Evolutionary conservation across 148 eudicot genomes (phyloP).

Genomic region (Dysphania ambrosioides): DNA sequence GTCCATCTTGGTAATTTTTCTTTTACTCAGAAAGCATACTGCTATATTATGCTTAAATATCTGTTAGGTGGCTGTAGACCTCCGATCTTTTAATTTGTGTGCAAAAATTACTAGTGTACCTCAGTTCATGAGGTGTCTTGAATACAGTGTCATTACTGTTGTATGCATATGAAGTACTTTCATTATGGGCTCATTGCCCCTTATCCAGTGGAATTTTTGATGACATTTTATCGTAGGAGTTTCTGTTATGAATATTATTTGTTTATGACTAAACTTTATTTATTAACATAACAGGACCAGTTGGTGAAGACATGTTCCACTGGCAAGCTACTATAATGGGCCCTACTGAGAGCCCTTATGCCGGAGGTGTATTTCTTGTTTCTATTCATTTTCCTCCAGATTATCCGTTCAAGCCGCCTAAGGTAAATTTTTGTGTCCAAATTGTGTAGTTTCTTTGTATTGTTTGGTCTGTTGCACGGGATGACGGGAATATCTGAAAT

Average conservation of each 20-base stretch:
- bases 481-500: not conserved
- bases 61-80: not conserved
- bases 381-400: constrained; percentile 35
- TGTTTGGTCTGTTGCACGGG: not conserved
- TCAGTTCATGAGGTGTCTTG: not conserved
- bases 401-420: constrained; percentile 38
- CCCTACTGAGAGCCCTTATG: constrained; percentile 34
- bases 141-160: not conserved
- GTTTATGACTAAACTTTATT: not conserved
- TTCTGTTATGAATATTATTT: too few species aligned
- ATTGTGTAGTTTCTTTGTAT: not conserved
- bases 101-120: not conserved
- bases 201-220: not conserved
- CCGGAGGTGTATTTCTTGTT: constrained; percentile 36
- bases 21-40: too few species aligned
- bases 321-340: constrained; percentile 44
- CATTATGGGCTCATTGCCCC: not conserved
- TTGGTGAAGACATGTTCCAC: constrained; percentile 37
- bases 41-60: not conserved
- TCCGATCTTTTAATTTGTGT: not conserved
- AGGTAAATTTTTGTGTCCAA: constrained; percentile 15
- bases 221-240: not conserved
- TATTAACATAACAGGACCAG: constrained; percentile 23
- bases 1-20: too few species aligned
- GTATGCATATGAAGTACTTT: not conserved